phyloP scores from a whole-genome alignment of 2,329 filamentous ascomycete species.

The Coniochaeta sp. region DNA sequence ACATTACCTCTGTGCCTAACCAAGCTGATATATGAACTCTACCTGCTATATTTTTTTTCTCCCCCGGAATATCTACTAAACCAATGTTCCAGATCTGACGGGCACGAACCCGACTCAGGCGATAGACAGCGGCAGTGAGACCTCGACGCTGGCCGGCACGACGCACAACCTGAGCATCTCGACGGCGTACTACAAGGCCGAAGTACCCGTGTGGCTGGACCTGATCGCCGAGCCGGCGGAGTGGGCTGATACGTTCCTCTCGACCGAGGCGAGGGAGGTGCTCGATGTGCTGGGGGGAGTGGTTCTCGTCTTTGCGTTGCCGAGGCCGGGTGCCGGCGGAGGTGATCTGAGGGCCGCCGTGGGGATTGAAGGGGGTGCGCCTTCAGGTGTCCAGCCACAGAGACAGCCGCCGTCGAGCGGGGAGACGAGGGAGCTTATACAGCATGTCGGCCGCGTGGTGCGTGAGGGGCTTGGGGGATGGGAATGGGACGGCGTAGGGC shows the following conservation, averaged over 20 bases:
- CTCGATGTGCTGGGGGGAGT: conserved; percentile 52
- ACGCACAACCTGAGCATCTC: conserved; percentile 48
- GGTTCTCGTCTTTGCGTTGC: conserved; percentile 44
- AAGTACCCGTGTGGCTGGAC: conserved; percentile 61
- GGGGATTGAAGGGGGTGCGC: conserved; percentile 1
- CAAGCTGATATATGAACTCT: no score
- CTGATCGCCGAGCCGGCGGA: conserved; percentile 40
- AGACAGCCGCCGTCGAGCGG: conserved; percentile 1
- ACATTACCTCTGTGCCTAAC: no score
- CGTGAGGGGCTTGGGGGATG: conserved; percentile 50
- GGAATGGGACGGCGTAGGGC: conserved; percentile 56
- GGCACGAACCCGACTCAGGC: not conserved
- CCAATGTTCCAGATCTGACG: not conserved
- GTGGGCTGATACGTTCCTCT: conserved; percentile 53
- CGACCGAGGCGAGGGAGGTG: conserved; percentile 54
- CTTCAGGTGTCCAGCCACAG: conserved; percentile 14
- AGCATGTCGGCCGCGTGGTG: conserved; percentile 46
- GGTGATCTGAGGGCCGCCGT: not conserved
- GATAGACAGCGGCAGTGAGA: conserved; percentile 10
- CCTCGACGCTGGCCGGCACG: conserved; percentile 44
- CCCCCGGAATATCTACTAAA: not conserved
- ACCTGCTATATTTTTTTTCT: no score
- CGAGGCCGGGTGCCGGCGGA: not conserved
- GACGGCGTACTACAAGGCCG: conserved; percentile 54
- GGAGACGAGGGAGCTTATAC: conserved; percentile 33